phyloP scores from a whole-genome alignment of 108 stramenopile genomes.

The Cyclotella cryptica region DNA sequence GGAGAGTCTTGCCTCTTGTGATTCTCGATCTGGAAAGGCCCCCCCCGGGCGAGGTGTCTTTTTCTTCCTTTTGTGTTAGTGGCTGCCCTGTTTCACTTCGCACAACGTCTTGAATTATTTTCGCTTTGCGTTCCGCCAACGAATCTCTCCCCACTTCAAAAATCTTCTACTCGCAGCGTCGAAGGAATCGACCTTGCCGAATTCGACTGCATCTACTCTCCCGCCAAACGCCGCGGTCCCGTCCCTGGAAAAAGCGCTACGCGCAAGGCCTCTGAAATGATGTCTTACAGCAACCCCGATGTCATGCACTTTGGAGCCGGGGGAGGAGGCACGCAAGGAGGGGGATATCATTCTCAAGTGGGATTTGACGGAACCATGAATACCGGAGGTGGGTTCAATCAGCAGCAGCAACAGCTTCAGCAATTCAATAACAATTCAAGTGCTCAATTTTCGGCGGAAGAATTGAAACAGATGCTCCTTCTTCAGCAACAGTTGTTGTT shows the following conservation, averaged over 20 bases:
- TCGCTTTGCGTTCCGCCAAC: neutral
- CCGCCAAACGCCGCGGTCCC: constrained; percentile 87
- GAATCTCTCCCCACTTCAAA: neutral
- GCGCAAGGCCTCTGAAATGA: constrained; percentile 7
- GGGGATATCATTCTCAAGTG: neutral
- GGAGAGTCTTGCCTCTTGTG: neutral
- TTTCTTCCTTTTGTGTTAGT: neutral
- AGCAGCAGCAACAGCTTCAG: constrained; percentile 29
- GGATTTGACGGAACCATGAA: neutral
- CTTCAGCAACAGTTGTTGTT: constrained; percentile 39
- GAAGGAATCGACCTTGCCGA: constrained; percentile 66
- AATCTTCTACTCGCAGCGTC: constrained; percentile 31
- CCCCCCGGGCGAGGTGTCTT: no score
- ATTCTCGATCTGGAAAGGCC: no score
- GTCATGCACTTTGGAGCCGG: no score
- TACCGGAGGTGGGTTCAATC: constrained; percentile 3
- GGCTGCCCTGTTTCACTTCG: no score
- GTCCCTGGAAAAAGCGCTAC: constrained; percentile 65
- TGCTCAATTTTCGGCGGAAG: constrained; percentile 9
- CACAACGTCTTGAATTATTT: neutral
- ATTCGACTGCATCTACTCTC: constrained; percentile 83
- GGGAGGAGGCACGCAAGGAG: neutral
- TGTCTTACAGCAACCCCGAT: neutral
- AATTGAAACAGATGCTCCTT: constrained; percentile 43
- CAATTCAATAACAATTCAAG: constrained; percentile 18